phyloP scores from a whole-genome alignment of 1,139 yeast genomes.

The Suhomyces kunorum region DNA sequence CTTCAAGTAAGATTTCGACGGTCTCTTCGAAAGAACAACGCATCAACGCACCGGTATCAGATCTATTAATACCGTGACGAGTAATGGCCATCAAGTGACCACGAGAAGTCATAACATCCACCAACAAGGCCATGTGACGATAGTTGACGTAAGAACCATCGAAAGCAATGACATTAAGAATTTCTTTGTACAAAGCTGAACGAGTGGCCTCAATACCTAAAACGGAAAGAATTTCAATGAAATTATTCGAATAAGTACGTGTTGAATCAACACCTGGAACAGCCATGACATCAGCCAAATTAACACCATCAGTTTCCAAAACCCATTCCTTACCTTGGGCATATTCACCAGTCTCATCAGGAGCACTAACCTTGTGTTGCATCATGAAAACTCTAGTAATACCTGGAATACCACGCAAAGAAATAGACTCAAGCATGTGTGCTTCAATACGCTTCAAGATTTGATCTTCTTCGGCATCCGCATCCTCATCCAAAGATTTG shows the following conservation, averaged over 20 bases:
- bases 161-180: conserved; percentile 94
- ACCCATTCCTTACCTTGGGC: conserved; percentile 95
- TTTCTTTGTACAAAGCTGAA: conserved; percentile 88
- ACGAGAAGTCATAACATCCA: conserved; percentile 98
- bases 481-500: conserved; percentile 87
- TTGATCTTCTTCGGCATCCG: conserved; percentile 96
- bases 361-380: conserved; percentile 82
- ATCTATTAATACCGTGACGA: conserved; percentile 98
- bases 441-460: conserved; percentile 93
- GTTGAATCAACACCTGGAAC: conserved; percentile 92
- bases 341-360: conserved; percentile 84
- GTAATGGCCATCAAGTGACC: conserved; percentile 99
- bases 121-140: conserved; percentile 96
- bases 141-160: conserved; percentile 99
- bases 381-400: conserved; percentile 90
- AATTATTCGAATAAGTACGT: conserved; percentile 92
- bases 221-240: conserved; percentile 92
- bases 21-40: conserved; percentile 99
- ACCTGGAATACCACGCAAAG: conserved; percentile 94
- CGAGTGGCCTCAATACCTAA: conserved; percentile 99
- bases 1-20: conserved; percentile 94
- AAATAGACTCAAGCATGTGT: conserved; percentile 93
- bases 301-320: conserved; percentile 97
- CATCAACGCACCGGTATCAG: conserved; percentile 98
- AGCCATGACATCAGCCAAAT: conserved; percentile 91